phyloP scores from a whole-genome alignment of 2,329 filamentous ascomycete species.

The Sclerotinia trifoliorum region DNA sequence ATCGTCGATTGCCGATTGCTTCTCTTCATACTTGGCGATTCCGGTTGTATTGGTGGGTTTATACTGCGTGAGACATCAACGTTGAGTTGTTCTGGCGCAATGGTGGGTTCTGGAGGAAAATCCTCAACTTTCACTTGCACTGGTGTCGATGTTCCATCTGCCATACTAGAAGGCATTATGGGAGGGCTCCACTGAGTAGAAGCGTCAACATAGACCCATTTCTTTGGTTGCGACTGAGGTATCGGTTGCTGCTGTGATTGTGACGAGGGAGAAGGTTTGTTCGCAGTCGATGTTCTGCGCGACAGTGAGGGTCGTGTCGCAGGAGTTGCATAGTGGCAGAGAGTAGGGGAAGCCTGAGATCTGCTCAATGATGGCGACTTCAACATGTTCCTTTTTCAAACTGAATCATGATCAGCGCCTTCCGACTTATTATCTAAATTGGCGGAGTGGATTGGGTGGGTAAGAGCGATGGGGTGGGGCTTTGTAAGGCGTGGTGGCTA shows the following conservation, averaged over 20 bases:
- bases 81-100: slow-evolving; percentile 12
- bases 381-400: slow-evolving; percentile 35
- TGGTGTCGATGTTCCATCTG: slow-evolving; percentile 21
- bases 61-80: slow-evolving; percentile 23
- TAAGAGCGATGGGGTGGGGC: slow-evolving; percentile 15
- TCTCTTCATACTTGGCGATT: slow-evolving; percentile 40
- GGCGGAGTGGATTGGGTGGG: slow-evolving; percentile 22
- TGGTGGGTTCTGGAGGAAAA: not conserved
- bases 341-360: slow-evolving; percentile 36
- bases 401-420: slow-evolving; percentile 29
- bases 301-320: slow-evolving; percentile 33
- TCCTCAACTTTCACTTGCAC: slow-evolving; percentile 18
- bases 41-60: slow-evolving; percentile 37
- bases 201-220: slow-evolving; percentile 34
- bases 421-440: slow-evolving; percentile 10
- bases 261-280: slow-evolving; percentile 26
- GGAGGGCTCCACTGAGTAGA: slow-evolving; percentile 38
- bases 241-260: slow-evolving; percentile 22
- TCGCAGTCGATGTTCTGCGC: slow-evolving; percentile 31
- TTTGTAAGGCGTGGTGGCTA: slow-evolving; percentile 4
- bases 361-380: slow-evolving; percentile 34
- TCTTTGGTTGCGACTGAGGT: slow-evolving; percentile 27
- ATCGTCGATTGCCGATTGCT: slow-evolving; percentile 32
- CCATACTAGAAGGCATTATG: slow-evolving; percentile 31
- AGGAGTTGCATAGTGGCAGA: slow-evolving; percentile 36